A percentile compares a stretch with the other conserved stretches of the same genome.
Evolutionary conservation across 2,329 filamentous ascomycete species (phyloP).

Genomic region (Colletotrichum sp.): DNA sequence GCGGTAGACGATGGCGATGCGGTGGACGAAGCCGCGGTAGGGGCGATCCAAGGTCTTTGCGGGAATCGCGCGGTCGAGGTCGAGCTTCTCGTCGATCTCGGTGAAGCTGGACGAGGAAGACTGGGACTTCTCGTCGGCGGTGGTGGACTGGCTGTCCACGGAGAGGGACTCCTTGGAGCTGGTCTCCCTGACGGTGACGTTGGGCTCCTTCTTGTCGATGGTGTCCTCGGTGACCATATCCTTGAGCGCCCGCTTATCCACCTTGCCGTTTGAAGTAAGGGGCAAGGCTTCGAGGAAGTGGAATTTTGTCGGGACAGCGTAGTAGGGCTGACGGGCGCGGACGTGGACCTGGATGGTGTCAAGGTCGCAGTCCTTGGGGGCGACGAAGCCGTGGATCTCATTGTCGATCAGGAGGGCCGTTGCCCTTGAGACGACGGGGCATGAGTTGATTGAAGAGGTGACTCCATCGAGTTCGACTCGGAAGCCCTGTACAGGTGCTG

Average conservation of each 20-base stretch:
- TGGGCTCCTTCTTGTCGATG: neutral
- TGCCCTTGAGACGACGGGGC: conserved; percentile 49
- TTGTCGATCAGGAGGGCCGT: conserved; percentile 51
- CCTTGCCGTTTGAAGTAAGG: conserved; percentile 60
- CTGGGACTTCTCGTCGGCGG: neutral
- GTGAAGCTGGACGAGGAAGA: conserved; percentile 12
- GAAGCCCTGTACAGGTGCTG: conserved; percentile 43
- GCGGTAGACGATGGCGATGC: conserved; percentile 58
- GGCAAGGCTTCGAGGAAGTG: conserved; percentile 49
- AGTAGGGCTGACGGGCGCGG: conserved; percentile 54
- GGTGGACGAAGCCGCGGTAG: conserved; percentile 43
- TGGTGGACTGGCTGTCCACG: neutral
- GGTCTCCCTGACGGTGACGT: neutral
- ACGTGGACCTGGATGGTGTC: conserved; percentile 41
- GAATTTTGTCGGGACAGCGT: conserved; percentile 55
- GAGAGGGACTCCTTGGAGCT: neutral
- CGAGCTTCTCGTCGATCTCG: conserved; percentile 14
- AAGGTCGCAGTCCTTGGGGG: conserved; percentile 32
- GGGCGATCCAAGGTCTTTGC: conserved; percentile 43
- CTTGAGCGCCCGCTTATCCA: conserved; percentile 55
- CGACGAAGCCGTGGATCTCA: conserved; percentile 54
- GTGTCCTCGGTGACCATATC: conserved; percentile 27
- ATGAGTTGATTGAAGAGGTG: conserved; percentile 50
- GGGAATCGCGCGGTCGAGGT: conserved; percentile 33
- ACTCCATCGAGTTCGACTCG: conserved; percentile 66